These are phyloP conservation scores for Hyphodiscus hymeniophilus DNA, from an alignment of 495 filamentous ascomycete genomes.

Conservation along the genomic window DNA sequence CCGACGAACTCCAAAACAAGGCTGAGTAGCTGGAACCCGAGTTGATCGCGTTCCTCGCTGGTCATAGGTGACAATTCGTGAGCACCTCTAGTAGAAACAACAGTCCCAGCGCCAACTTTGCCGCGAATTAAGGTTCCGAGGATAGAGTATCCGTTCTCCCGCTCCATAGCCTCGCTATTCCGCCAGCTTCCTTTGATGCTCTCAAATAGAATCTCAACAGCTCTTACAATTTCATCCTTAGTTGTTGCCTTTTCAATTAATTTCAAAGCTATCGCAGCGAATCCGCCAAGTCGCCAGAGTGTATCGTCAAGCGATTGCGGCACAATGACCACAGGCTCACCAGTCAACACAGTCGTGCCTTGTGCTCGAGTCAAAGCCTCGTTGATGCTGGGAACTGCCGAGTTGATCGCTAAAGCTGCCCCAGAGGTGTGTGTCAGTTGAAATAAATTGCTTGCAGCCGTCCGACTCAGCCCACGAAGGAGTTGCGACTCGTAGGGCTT, in stretches of 20 bases:
- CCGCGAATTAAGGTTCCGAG: constrained; percentile 67
- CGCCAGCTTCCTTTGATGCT: constrained; percentile 85
- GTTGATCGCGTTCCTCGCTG: constrained; percentile 49
- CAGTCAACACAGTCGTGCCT: constrained; percentile 73
- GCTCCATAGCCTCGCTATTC: constrained; percentile 97
- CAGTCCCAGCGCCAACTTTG: constrained; percentile 55
- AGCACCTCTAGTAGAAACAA: constrained; percentile 29
- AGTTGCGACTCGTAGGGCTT: constrained; percentile 65
- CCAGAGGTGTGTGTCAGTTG: constrained; percentile 63
- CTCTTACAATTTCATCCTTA: constrained; percentile 59
- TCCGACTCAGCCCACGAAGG: constrained; percentile 66
- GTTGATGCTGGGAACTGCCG: constrained; percentile 79
- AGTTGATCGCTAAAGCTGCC: constrained; percentile 79
- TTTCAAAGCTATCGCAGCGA: constrained; percentile 74
- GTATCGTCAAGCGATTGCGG: constrained; percentile 83
- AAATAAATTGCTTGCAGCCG: constrained; percentile 62
- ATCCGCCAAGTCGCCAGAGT: constrained; percentile 86
- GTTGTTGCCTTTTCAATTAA: constrained; percentile 67
- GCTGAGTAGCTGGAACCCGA: constrained; percentile 63
- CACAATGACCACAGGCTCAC: constrained; percentile 71
- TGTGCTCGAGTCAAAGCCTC: constrained; percentile 71
- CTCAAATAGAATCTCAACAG: constrained; percentile 76
- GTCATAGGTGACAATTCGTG: constrained; percentile 28
- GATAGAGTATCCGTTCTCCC: constrained; percentile 89
- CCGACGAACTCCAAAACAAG: constrained; percentile 80